Evolutionary conservation across 2,329 filamentous ascomycete genomes (phyloP), one percentile per base, ranked within the genome.

Genomic region (Fusarium luffae): DNA sequence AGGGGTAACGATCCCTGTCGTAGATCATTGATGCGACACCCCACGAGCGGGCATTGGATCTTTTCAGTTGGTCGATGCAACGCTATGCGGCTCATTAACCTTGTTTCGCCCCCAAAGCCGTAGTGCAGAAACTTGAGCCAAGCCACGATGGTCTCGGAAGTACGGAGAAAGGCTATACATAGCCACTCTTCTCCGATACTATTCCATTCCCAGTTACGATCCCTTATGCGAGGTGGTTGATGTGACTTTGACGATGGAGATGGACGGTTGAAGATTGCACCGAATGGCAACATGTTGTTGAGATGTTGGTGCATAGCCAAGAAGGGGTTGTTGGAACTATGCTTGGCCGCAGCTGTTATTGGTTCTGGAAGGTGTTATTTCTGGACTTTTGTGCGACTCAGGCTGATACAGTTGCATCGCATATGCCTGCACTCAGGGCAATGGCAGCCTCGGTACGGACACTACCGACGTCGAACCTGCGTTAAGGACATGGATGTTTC

Each of bases 11-110:
- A 57, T 8, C 54, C 54, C 16, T 50, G 49, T 16, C 21, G 59
- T 27, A 18, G 60, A 63, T 63, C 59, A n/a, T 23, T 16, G 47
- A 41, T 61, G 59, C 25, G 12, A 62, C 59, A 40, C 57, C 42
- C 49, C 49, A 41, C 34, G 34, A 42, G 43, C 59, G 43, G 57
- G 10, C 18, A 14, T 30, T 42, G 42, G 21, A 55, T 56, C 25
- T 27, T 25, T 54, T 44, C 32, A 30, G 59, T 40, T 48, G 42
- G 49, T 23, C 21, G 19, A 64, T 65, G 62, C 54, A 50, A 65
- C 62, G 4, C 2, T 7, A 13, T 65, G 43, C 62, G 62, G 62
- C 44, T 40, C 37, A 28, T 16, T 25, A 25, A 19, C 32, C 52
- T 48, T 10, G 23, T 41, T 59, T 7, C 44, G 40, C 32, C 11